A percentile compares a stretch with the other conserved stretches of the same genome.
Conservation (phyloP, 2,329 filamentous ascomycete genomes). For the Calonectria pseudoreteaudii region DNA sequence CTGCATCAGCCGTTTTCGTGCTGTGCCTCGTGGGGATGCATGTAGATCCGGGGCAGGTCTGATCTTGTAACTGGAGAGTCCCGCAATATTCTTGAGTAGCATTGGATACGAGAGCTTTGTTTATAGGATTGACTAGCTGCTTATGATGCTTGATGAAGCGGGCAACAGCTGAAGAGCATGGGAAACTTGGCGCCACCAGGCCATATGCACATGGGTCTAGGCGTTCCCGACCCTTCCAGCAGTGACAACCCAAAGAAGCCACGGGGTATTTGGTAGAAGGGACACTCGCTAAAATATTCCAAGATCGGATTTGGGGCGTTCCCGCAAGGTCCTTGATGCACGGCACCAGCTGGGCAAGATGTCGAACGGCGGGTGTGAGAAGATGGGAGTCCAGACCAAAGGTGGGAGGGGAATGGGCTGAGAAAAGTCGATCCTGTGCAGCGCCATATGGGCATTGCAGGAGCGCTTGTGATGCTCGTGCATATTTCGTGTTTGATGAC, state of each 20-base stretch:
- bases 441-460: conserved; percentile 8
- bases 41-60: background rate
- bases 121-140: background rate
- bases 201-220: background rate
- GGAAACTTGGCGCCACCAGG: background rate
- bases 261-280: background rate
- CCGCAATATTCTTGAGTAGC: background rate
- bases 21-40: background rate
- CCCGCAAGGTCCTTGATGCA: background rate
- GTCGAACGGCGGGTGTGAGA: conserved; percentile 23
- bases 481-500: conserved; percentile 5
- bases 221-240: background rate
- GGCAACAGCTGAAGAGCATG: background rate
- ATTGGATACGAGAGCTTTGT: background rate
- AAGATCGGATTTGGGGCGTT: background rate
- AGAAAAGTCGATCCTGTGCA: background rate
- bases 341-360: conserved; percentile 7
- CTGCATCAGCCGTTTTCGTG: background rate
- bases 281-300: background rate
- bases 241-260: background rate
- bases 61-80: background rate
- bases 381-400: conserved; percentile 25
- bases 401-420: conserved; percentile 14
- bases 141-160: background rate
- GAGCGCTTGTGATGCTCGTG: background rate